A percentile compares a stretch with the other conserved stretches of the same genome.
phyloP scores from a whole-genome alignment of 352 stramenopile species.

The Globisporangium emineosum region DNA sequence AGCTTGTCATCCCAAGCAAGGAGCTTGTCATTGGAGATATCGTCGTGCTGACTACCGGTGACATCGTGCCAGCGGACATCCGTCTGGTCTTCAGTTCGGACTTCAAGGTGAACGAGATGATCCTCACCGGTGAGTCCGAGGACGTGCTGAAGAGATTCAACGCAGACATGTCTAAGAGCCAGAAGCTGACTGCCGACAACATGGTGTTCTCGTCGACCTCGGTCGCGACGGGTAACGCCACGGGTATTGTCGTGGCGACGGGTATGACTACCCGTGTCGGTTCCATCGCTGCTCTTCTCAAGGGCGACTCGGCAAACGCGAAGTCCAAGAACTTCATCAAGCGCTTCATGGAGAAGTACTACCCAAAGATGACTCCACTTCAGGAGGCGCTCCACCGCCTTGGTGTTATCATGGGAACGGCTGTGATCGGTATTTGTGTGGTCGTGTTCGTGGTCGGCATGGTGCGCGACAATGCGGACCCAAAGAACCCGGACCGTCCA shows the following conservation, averaged over 20 bases:
- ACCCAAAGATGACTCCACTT: constrained; percentile 85
- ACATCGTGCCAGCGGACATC: constrained; percentile 92
- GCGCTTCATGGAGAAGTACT: constrained; percentile 60
- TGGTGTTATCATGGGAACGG: constrained; percentile 88
- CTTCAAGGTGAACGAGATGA: constrained; percentile 92
- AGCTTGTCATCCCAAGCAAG: constrained; percentile 52
- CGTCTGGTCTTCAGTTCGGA: constrained; percentile 82
- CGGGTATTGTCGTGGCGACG: constrained; percentile 57
- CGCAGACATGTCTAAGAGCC: constrained; percentile 32
- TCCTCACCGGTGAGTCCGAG: constrained; percentile 91
- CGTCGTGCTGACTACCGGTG: constrained; percentile 87
- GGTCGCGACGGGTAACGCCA: constrained; percentile 62
- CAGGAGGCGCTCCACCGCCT: constrained; percentile 93
- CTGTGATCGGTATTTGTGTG: constrained; percentile 85
- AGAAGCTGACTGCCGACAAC: constrained; percentile 75
- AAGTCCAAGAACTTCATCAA: constrained; percentile 51
- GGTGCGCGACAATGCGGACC: constrained; percentile 51
- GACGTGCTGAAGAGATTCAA: constrained; percentile 75
- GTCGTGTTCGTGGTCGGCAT: constrained; percentile 93
- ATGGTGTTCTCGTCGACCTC: constrained; percentile 92
- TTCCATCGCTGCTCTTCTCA: constrained; percentile 56
- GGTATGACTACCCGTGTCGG: constrained; percentile 65
- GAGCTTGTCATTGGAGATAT: constrained; percentile 72
- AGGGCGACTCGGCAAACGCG: constrained; percentile 29
- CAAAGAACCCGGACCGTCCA: constrained; percentile 75